Conservation (phyloP, 2,329 filamentous ascomycete species). For the Cryphonectria naterciae region DNA sequence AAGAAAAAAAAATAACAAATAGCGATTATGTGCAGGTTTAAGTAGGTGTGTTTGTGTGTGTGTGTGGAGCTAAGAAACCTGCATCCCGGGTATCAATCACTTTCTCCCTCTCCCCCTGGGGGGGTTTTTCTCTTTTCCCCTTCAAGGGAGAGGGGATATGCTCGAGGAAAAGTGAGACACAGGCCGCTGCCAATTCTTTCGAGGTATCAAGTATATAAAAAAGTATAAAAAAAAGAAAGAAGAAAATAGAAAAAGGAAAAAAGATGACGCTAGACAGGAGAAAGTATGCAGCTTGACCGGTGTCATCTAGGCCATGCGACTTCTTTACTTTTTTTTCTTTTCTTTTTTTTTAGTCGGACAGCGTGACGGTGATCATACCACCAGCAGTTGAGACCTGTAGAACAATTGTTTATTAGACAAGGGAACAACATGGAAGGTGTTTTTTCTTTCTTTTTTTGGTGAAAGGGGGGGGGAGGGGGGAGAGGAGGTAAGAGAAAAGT, state of each 20-base stretch:
- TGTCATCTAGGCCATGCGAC: slow-evolving; percentile 16
- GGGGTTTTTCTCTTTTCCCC: no score
- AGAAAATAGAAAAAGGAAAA: slow-evolving; percentile 14
- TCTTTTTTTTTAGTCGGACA: slow-evolving; percentile 19
- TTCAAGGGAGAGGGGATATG: background rate
- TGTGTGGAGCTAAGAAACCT: background rate
- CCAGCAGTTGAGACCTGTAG: slow-evolving; percentile 24
- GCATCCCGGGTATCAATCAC: slow-evolving; percentile 16
- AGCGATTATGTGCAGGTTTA: slow-evolving; percentile 31
- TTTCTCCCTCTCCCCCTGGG: background rate
- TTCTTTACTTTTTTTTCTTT: no score
- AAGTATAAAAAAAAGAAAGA: background rate
- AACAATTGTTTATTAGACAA: background rate
- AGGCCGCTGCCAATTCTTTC: slow-evolving; percentile 7
- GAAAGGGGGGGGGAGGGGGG: background rate
- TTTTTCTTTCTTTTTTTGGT: no score
- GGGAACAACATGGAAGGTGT: background rate
- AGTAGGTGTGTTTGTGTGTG: slow-evolving; percentile 17
- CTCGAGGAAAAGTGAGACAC: slow-evolving; percentile 14
- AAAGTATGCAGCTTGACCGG: slow-evolving; percentile 21
- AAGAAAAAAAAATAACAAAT: slow-evolving; percentile 21
- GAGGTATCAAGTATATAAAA: slow-evolving; percentile 7
- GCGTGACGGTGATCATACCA: slow-evolving; percentile 24
- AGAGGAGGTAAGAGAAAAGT: background rate
- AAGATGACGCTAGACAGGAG: slow-evolving; percentile 27